A percentile compares a stretch with the other conserved stretches of the same genome.
phyloP scores from a whole-genome alignment of 306 rosid genomes.

The Fagus crenata region DNA sequence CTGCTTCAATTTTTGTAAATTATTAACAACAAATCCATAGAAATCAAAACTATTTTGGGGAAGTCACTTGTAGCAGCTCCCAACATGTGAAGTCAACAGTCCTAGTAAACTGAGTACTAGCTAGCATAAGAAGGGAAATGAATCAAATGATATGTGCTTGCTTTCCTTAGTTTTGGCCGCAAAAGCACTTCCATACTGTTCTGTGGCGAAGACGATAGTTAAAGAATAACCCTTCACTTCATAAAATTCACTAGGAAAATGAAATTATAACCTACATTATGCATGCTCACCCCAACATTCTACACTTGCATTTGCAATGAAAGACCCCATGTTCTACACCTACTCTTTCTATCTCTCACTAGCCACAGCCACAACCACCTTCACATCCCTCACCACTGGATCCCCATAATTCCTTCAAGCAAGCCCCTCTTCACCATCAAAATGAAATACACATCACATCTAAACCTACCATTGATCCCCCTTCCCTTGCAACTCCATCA shows the following conservation, averaged over 20 bases:
- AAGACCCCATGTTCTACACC: background rate
- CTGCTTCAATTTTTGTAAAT: background rate
- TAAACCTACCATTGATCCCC: background rate
- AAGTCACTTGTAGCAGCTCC: background rate
- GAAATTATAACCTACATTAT: background rate
- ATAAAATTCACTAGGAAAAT: background rate
- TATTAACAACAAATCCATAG: background rate
- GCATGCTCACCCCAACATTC: background rate
- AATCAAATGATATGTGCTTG: background rate
- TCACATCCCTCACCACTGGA: background rate
- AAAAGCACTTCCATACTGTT: background rate
- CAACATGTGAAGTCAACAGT: background rate
- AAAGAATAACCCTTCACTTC: background rate
- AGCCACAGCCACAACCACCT: background rate
- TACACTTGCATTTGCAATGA: background rate
- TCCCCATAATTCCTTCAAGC: background rate
- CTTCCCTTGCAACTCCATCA: background rate
- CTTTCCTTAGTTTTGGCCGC: background rate
- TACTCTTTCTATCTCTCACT: background rate
- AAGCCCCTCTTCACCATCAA: background rate
- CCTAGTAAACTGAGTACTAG: background rate
- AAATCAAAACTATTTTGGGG: background rate
- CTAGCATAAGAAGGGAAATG: background rate
- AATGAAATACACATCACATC: background rate
- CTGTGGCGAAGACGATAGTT: background rate